phyloP scores from a whole-genome alignment of 495 filamentous ascomycete species.

The Rostrohypoxylon terebratum region DNA sequence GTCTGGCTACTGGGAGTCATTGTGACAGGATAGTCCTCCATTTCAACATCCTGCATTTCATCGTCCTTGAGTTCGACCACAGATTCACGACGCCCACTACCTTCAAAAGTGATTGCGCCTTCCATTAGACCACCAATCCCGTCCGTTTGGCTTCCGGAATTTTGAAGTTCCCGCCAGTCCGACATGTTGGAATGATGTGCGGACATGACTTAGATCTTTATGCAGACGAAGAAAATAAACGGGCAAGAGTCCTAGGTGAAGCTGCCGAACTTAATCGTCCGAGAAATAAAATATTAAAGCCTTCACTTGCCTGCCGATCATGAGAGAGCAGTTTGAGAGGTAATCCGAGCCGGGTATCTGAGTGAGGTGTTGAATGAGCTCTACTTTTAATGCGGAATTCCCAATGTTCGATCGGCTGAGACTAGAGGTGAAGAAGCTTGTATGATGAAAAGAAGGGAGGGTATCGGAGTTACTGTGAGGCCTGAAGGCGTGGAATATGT shows the following conservation, averaged over 20 bases:
- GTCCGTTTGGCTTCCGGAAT: not conserved
- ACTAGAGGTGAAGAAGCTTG: not conserved
- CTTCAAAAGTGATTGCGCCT: not conserved
- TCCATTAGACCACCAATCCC: not conserved
- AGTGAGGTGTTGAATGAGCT: not conserved
- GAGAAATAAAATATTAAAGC: not conserved
- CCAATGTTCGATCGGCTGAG: not conserved
- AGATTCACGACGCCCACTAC: not conserved
- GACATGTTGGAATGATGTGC: not conserved
- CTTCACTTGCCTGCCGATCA: no score
- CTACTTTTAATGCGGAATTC: not conserved
- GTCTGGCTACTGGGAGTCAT: conserved; percentile 17
- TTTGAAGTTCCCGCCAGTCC: not conserved
- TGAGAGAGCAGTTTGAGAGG: not conserved
- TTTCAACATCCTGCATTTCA: conserved; percentile 12
- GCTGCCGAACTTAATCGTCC: not conserved
- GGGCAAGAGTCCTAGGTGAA: not conserved
- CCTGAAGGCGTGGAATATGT: not conserved
- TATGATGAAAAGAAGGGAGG: not conserved
- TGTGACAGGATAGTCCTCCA: conserved; percentile 24
- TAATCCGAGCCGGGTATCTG: not conserved
- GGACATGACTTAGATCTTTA: not conserved
- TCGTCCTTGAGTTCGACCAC: not conserved
- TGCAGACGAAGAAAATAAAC: not conserved
- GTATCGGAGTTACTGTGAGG: not conserved